phyloP scores from a whole-genome alignment of 371 early-diverging fungal genomes.

The Mucor irregularis region DNA sequence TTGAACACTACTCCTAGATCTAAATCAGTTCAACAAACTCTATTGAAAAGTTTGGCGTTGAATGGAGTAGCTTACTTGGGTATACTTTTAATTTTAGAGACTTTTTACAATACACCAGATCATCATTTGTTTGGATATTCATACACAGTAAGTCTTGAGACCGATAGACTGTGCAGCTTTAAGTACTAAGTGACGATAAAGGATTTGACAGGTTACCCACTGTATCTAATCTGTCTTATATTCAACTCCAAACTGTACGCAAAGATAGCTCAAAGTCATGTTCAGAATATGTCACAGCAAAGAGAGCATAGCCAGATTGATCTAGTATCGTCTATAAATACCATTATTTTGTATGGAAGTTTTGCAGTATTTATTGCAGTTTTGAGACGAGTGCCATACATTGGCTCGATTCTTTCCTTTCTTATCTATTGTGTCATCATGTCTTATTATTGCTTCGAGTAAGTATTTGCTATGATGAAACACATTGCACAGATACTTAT shows the following conservation, averaged over 20 bases:
- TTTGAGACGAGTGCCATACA: conserved; percentile 32
- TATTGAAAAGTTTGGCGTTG: conserved; percentile 35
- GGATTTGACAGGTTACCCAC: conserved; percentile 8
- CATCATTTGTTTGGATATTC: conserved; percentile 43
- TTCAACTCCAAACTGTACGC: conserved; percentile 41
- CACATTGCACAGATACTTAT: not conserved
- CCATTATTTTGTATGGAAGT: conserved; percentile 41
- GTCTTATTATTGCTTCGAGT: conserved; percentile 57
- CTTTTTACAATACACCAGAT: conserved; percentile 36
- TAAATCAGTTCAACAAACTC: conserved; percentile 30
- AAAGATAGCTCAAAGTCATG: conserved; percentile 40
- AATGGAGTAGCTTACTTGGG: conserved; percentile 46
- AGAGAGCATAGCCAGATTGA: not conserved
- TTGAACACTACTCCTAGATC: conserved; percentile 25
- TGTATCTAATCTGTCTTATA: conserved; percentile 43
- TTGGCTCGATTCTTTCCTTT: conserved; percentile 41
- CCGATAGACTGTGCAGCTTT: no score
- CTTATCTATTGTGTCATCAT: conserved; percentile 43
- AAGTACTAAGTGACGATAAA: no score
- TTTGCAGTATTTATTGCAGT: conserved; percentile 37
- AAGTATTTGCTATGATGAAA: conserved; percentile 9
- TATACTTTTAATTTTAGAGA: conserved; percentile 35
- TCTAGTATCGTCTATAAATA: conserved; percentile 29
- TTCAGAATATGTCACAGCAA: not conserved
- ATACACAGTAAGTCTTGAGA: conserved; percentile 30